phyloP scores from a whole-genome alignment of 169 alveolate genomes.

The Plasmodium knowlesi region DNA sequence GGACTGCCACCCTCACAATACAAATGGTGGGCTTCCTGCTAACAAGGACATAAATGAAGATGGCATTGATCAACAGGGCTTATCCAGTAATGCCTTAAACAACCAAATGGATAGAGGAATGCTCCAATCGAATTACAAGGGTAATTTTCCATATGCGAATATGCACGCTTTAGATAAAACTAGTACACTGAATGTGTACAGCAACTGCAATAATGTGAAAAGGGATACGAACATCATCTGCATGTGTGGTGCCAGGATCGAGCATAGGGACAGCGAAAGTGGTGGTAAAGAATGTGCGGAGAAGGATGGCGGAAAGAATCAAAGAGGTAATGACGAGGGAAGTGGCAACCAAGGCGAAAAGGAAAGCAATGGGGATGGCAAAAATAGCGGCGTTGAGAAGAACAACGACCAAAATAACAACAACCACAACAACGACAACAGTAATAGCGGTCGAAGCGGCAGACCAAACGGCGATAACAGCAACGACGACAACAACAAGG shows the following conservation, averaged over 20 bases:
- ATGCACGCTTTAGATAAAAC: not conserved
- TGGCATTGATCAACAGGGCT: not conserved
- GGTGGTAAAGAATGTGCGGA: not conserved
- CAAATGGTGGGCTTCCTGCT: not conserved
- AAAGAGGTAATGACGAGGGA: not conserved
- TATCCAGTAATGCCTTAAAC: not conserved
- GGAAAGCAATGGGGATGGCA: not conserved
- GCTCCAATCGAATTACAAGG: not conserved
- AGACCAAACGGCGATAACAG: not conserved
- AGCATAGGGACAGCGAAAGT: not conserved
- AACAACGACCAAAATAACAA: not conserved
- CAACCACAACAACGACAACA: not conserved
- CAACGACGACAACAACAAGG: not conserved
- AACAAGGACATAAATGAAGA: not conserved
- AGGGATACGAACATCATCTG: not conserved
- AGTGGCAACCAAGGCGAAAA: not conserved
- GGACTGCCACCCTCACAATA: not conserved
- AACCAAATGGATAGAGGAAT: not conserved
- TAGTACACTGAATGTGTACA: not conserved
- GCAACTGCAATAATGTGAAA: not conserved
- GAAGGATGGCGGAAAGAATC: not conserved
- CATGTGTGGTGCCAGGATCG: not conserved
- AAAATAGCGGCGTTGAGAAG: not conserved
- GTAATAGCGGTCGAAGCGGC: too few species aligned
- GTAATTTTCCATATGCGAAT: not conserved